A percentile compares a stretch with the other conserved stretches of the same genome.
These are phyloP conservation scores for Aspergillus sojae DNA, from an alignment of 2,329 filamentous ascomycete genomes.

Conservation along the genomic window DNA sequence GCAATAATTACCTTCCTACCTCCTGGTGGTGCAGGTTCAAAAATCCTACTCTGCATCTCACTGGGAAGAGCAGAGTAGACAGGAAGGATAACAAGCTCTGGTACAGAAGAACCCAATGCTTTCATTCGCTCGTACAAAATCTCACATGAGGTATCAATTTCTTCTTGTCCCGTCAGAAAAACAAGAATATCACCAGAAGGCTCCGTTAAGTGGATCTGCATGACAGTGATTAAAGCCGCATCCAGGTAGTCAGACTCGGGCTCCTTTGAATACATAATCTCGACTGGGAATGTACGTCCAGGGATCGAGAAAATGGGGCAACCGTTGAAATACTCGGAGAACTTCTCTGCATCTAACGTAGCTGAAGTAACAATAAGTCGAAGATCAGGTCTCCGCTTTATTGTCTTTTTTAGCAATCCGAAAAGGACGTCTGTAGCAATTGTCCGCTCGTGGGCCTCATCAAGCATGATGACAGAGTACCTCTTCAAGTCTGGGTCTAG, in stretches of 20 bases:
- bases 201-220: slow-evolving; percentile 96
- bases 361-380: slow-evolving; percentile 97
- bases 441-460: slow-evolving; percentile 96
- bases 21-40: slow-evolving; percentile 86
- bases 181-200: slow-evolving; percentile 92
- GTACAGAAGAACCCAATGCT: slow-evolving; percentile 83
- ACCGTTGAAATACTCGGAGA: slow-evolving; percentile 92
- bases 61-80: slow-evolving; percentile 94
- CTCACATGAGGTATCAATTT: slow-evolving; percentile 94
- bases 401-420: slow-evolving; percentile 87
- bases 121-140: slow-evolving; percentile 96
- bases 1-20: slow-evolving; percentile 93
- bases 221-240: slow-evolving; percentile 89
- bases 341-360: slow-evolving; percentile 95
- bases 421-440: slow-evolving; percentile 96
- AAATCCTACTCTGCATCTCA: slow-evolving; percentile 92
- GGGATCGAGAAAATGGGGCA: slow-evolving; percentile 97
- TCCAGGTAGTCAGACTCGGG: slow-evolving; percentile 96
- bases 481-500: slow-evolving; percentile 84
- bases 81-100: slow-evolving; percentile 87
- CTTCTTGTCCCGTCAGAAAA: slow-evolving; percentile 95
- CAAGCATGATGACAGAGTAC: slow-evolving; percentile 97
- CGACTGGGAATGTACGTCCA: slow-evolving; percentile 91
- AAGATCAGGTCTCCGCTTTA: slow-evolving; percentile 81
- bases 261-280: slow-evolving; percentile 92